These are phyloP conservation scores for Mucor lusitanicus DNA, from an alignment of 371 early-diverging fungal species.

Conservation along the genomic window DNA sequence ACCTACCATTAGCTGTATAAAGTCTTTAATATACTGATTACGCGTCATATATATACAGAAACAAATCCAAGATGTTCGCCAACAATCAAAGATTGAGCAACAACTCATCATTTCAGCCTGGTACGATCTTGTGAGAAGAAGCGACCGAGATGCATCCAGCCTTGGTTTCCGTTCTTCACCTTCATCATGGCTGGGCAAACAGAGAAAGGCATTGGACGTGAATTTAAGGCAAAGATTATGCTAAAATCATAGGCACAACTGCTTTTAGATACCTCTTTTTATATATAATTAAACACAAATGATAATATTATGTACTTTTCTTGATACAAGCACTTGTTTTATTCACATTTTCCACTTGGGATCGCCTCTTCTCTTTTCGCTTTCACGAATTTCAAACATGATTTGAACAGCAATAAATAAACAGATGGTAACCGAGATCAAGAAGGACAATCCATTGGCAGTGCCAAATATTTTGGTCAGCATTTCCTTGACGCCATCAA, in stretches of 20 bases:
- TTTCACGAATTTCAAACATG: conserved; percentile 84
- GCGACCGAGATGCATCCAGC: conserved; percentile 55
- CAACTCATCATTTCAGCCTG: conserved; percentile 76
- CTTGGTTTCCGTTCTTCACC: conserved; percentile 58
- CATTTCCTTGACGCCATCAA: conserved; percentile 81
- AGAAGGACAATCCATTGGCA: conserved; percentile 44
- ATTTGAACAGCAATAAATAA: conserved; percentile 78
- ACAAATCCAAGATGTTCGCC: conserved; percentile 67
- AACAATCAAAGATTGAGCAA: conserved; percentile 70
- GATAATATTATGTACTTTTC: too few species aligned
- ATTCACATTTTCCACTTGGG: conserved; percentile 14
- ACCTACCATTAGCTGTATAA: conserved; percentile 6
- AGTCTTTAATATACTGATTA: too few species aligned
- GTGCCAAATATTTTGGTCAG: conserved; percentile 49
- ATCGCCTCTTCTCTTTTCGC: conserved; percentile 63
- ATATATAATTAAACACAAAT: background rate
- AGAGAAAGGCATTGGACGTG: conserved; percentile 62
- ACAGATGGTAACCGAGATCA: conserved; percentile 52
- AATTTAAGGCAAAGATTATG: conserved; percentile 59
- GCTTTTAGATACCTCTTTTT: background rate
- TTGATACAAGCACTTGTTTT: background rate
- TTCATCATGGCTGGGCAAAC: conserved; percentile 77
- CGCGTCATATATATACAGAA: too few species aligned
- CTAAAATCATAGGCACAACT: conserved; percentile 2
- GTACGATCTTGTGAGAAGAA: conserved; percentile 66